Evolutionary conservation across 257 asterid genomes (phyloP), one percentile per base, ranked within the genome.

Genomic region (Craterostigma plantagineum): DNA sequence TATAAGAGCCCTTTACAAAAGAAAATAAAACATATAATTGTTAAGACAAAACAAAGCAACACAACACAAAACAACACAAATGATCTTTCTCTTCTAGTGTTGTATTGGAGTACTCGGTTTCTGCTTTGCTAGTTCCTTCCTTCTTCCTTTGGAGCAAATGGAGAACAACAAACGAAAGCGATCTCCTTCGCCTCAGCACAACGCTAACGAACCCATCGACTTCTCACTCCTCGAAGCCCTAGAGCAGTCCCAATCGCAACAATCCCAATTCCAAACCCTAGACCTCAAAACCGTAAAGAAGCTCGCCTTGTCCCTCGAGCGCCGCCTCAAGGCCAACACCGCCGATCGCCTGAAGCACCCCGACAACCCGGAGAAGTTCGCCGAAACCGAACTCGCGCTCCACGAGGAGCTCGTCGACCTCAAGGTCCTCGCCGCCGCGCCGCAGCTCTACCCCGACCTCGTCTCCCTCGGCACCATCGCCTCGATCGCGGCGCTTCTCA

Each of bases 381-480:
- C 95, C 3, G 98, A 87, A 56, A 76, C 98, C 48, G 98, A 87
- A 56, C 55, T 82, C 10, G 93, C 79, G 58, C 95, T 87, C 38
- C 98, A 87, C 67, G 95, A 82, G 7, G 95, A 87, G 75, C 75
- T 87, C 56, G 77, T 79, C 59, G 83, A 79, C 72, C 95, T 87
- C 48, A 82, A 79, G 49, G 59, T 87, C 54, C 76, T 87, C 40
- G 90, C 98, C 0, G 95, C 82, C 11, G 95, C 81, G 14, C 98
- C 98, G 13, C 95, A 87, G 50, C 85, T 82, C 15, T 87, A 87
- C 65, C 90, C 95, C 16, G 93, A 87, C 45, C 86, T 87, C 16
- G 93, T 87, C 34, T 62, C 61, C 18, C 71, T 87, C 16, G 92
- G 92, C 36, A 74, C 93, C 7, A 71, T 87, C 8, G 64, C 80